These are phyloP conservation scores for Flagelloscypha sp. DNA, from an alignment of 768 basidiomycete genomes.

Conservation along the genomic window DNA sequence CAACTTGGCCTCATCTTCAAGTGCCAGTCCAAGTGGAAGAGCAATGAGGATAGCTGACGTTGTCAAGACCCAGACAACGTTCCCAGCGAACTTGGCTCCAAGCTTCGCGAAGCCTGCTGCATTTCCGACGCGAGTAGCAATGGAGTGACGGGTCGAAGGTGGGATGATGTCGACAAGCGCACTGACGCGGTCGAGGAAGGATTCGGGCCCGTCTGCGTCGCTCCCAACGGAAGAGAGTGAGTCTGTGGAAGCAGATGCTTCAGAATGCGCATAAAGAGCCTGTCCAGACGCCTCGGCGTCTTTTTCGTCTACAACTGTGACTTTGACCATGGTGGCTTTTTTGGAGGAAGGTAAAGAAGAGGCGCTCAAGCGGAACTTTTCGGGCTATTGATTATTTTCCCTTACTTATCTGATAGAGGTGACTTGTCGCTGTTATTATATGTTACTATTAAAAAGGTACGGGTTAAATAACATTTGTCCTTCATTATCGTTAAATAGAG, in stretches of 20 bases:
- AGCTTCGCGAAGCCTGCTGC: slow-evolving; percentile 60
- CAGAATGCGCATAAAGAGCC: slow-evolving; percentile 69
- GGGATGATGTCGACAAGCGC: slow-evolving; percentile 96
- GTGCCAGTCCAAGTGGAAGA: slow-evolving; percentile 81
- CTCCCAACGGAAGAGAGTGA: slow-evolving; percentile 80
- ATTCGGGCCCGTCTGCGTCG: slow-evolving; percentile 66
- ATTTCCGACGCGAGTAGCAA: slow-evolving; percentile 51
- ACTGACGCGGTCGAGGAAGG: slow-evolving; percentile 76
- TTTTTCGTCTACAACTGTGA: slow-evolving; percentile 82
- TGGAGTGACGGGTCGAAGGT: slow-evolving; percentile 75
- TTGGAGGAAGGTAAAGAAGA: slow-evolving; percentile 5
- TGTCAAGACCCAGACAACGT: slow-evolving; percentile 89
- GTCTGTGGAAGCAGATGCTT: slow-evolving; percentile 49
- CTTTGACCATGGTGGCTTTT: slow-evolving; percentile 87
- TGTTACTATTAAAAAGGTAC: no score
- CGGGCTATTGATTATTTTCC: no score
- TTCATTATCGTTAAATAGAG: no score
- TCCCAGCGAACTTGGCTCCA: slow-evolving; percentile 68
- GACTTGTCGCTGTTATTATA: no score
- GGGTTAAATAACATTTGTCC: no score
- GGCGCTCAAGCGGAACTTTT: slow-evolving; percentile 4
- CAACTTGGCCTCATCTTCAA: slow-evolving; percentile 95
- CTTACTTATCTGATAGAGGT: no score
- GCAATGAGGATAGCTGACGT: slow-evolving; percentile 92
- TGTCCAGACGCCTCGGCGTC: slow-evolving; percentile 41